Evolutionary conservation across 805 yeast species (phyloP).

Genomic region (Blastobotrys peoriensis): DNA sequence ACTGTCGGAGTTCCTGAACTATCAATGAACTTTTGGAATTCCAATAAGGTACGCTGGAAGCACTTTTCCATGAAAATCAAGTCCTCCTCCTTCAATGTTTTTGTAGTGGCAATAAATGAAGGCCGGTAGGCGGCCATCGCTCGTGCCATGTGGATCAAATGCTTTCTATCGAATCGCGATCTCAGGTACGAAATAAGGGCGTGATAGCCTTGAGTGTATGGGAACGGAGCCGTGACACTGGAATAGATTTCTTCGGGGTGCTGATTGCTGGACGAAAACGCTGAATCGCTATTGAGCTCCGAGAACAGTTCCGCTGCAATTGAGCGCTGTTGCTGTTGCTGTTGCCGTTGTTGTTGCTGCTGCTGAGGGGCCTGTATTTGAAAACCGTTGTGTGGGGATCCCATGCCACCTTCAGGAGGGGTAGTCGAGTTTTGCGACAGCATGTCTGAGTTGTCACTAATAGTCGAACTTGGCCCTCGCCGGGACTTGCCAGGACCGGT

Average conservation of each 20-base stretch:
- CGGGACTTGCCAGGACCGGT: background rate
- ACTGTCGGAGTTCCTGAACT: conserved; percentile 72
- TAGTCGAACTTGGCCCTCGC: background rate
- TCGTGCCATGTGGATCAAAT: conserved; percentile 33
- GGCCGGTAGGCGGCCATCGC: conserved; percentile 52
- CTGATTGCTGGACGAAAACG: conserved; percentile 25
- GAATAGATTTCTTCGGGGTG: conserved; percentile 49
- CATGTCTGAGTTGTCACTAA: background rate
- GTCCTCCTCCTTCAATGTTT: conserved; percentile 66
- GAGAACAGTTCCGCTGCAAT: background rate
- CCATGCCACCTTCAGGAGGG: conserved; percentile 1
- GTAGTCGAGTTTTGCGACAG: background rate
- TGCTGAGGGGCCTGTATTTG: conserved; percentile 8
- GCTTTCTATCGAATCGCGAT: conserved; percentile 40
- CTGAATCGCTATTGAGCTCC: conserved; percentile 4
- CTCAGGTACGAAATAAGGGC: conserved; percentile 51
- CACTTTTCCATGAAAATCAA: conserved; percentile 55
- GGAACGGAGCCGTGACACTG: conserved; percentile 55
- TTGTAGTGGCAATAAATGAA: conserved; percentile 69
- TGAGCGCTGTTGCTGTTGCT: conserved; percentile 5
- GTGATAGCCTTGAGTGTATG: conserved; percentile 60
- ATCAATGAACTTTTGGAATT: conserved; percentile 46
- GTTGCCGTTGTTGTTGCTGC: conserved; percentile 9
- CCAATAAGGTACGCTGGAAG: conserved; percentile 51
- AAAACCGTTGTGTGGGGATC: background rate